phyloP scores from a whole-genome alignment of 176 grass and related monocot species.

The Neostapfia colusana region DNA sequence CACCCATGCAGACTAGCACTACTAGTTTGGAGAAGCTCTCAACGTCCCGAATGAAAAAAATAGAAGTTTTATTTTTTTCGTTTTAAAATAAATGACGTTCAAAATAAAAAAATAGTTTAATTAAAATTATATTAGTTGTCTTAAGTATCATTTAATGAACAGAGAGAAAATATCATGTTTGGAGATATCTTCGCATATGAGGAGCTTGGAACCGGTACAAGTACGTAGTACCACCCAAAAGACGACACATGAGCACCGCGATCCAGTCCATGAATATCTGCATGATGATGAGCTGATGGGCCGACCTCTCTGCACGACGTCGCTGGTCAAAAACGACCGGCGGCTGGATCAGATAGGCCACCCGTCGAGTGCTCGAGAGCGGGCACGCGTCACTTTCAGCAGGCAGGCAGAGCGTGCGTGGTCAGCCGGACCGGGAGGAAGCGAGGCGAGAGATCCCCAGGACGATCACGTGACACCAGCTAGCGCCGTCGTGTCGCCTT shows the following conservation, averaged over 20 bases:
- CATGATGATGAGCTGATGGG: background rate
- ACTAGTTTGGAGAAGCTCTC: too few species aligned
- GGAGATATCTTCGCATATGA: background rate
- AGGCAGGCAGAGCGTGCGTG: background rate
- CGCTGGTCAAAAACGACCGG: slow-evolving; percentile 10
- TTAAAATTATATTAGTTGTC: too few species aligned
- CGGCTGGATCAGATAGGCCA: background rate
- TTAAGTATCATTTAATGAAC: too few species aligned
- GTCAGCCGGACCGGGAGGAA: background rate
- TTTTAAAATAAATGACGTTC: too few species aligned
- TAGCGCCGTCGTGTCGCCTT: slow-evolving; percentile 46
- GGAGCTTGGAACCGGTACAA: background rate
- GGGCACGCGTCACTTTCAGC: background rate
- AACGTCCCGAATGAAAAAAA: too few species aligned
- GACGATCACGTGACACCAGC: slow-evolving; percentile 46
- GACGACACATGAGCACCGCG: background rate
- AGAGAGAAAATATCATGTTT: too few species aligned
- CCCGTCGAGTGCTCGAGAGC: background rate
- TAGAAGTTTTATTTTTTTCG: too few species aligned
- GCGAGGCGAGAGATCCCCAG: background rate
- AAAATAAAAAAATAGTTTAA: too few species aligned
- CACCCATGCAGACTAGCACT: too few species aligned
- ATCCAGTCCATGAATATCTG: background rate
- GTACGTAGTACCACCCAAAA: background rate
- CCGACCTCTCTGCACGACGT: background rate